phyloP scores from a whole-genome alignment of 768 basidiomycete species.

The Tricholoma saponaceum region DNA sequence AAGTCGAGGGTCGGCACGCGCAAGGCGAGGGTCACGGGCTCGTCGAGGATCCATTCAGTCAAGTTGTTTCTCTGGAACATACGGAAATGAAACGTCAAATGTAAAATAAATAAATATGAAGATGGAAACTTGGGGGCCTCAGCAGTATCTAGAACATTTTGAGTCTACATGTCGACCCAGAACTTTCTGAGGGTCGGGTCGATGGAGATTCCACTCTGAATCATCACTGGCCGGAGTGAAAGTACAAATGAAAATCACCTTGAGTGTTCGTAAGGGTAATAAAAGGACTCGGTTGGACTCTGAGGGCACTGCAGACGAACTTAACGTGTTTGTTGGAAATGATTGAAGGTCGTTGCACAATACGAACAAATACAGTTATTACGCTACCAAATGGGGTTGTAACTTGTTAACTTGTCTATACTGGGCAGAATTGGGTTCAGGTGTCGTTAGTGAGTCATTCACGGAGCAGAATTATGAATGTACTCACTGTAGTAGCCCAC shows the following conservation, averaged over 20 bases:
- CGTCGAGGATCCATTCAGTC: constrained; percentile 70
- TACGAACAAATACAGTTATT: background rate
- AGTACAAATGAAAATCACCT: constrained; percentile 3
- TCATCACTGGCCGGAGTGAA: constrained; percentile 50
- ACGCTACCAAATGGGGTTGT: background rate
- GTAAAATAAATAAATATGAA: constrained; percentile 2
- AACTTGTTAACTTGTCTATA: background rate
- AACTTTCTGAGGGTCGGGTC: constrained; percentile 43
- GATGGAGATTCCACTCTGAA: constrained; percentile 91
- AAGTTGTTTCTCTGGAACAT: background rate
- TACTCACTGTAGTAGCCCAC: background rate
- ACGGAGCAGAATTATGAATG: background rate
- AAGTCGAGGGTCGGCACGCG: constrained; percentile 63
- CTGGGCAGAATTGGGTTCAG: no score
- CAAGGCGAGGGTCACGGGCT: constrained; percentile 78
- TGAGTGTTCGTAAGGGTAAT: background rate
- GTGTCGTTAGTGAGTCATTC: background rate
- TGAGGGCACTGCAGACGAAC: no score
- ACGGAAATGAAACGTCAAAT: constrained; percentile 7
- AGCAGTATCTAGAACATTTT: constrained; percentile 92
- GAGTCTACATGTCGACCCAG: constrained; percentile 75
- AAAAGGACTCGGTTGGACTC: no score
- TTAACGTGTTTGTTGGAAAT: no score
- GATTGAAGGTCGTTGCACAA: background rate
- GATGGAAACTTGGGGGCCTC: constrained; percentile 36